phyloP scores from a whole-genome alignment of 176 grass and related monocot genomes.

The Cymbopogon citratus region DNA sequence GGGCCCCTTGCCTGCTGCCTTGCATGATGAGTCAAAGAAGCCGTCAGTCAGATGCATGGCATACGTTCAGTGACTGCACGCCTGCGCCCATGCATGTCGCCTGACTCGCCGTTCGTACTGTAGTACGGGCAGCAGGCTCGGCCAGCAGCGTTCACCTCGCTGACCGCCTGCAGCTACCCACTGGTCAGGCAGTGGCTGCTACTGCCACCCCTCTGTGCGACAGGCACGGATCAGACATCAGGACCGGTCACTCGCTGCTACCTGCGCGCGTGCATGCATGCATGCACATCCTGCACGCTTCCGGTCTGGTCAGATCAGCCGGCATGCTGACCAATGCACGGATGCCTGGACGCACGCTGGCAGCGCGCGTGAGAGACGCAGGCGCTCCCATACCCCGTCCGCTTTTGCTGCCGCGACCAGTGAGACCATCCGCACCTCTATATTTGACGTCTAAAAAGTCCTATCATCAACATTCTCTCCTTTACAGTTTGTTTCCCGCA shows the following conservation, averaged over 20 bases:
- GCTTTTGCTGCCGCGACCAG: too few relatives aligned
- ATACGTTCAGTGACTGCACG: slow-evolving; percentile 19
- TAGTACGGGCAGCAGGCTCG: neutral
- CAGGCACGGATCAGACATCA: neutral
- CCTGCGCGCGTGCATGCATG: neutral
- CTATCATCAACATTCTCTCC: too few relatives aligned
- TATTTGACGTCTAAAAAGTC: too few relatives aligned
- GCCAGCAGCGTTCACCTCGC: neutral
- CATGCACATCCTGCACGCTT: neutral
- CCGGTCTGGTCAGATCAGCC: neutral
- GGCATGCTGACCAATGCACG: neutral
- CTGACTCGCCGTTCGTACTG: neutral
- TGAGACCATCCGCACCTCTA: too few relatives aligned
- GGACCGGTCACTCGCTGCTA: neutral
- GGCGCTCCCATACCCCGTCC: too few relatives aligned
- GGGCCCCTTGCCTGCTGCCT: too few relatives aligned
- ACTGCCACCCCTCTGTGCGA: neutral
- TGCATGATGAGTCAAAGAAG: slow-evolving; percentile 36
- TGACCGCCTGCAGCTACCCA: neutral
- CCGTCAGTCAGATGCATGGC: neutral
- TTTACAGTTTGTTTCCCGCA: too few relatives aligned
- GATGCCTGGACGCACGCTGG: neutral
- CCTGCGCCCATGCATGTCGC: neutral
- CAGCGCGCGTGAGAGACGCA: neutral
- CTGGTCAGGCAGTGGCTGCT: neutral